These are phyloP conservation scores for Ruellia speciosa DNA, from an alignment of 305 asterid genomes.

Conservation along the genomic window DNA sequence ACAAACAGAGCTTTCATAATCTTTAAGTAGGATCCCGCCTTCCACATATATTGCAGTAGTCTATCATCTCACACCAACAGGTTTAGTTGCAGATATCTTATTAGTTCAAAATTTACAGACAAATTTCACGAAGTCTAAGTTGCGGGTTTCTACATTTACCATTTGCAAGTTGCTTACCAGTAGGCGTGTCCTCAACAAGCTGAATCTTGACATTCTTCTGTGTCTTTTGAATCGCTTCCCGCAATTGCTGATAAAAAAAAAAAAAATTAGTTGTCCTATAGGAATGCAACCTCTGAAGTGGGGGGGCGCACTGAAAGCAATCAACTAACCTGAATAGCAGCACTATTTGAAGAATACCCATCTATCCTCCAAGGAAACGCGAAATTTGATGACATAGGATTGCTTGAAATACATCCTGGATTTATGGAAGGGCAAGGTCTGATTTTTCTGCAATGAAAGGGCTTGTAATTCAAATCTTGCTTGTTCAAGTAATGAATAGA, in stretches of 20 bases:
- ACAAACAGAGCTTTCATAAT: too few species aligned
- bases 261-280: slow-evolving; percentile 5
- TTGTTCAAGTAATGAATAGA: background rate
- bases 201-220: slow-evolving; percentile 74
- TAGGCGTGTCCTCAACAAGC: slow-evolving; percentile 53
- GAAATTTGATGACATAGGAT: slow-evolving; percentile 67
- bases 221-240: slow-evolving; percentile 60
- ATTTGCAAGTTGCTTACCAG: slow-evolving; percentile 28
- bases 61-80: too few species aligned
- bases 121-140: too few species aligned
- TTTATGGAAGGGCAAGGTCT: slow-evolving; percentile 83
- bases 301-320: background rate
- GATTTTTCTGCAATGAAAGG: slow-evolving; percentile 50
- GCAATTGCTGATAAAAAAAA: slow-evolving; percentile 39
- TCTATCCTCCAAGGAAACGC: slow-evolving; percentile 72
- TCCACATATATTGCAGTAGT: too few species aligned
- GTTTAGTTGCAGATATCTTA: too few species aligned
- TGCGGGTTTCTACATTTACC: background rate
- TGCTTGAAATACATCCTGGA: slow-evolving; percentile 72
- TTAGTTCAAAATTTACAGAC: background rate
- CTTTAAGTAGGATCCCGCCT: too few species aligned
- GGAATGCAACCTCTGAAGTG: slow-evolving; percentile 11
- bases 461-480: background rate
- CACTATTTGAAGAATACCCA: slow-evolving; percentile 35
- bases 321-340: slow-evolving; percentile 44